Evolutionary conservation across 2,329 filamentous ascomycete genomes (phyloP).

Genomic region (Pestalotiopsis sp.): DNA sequence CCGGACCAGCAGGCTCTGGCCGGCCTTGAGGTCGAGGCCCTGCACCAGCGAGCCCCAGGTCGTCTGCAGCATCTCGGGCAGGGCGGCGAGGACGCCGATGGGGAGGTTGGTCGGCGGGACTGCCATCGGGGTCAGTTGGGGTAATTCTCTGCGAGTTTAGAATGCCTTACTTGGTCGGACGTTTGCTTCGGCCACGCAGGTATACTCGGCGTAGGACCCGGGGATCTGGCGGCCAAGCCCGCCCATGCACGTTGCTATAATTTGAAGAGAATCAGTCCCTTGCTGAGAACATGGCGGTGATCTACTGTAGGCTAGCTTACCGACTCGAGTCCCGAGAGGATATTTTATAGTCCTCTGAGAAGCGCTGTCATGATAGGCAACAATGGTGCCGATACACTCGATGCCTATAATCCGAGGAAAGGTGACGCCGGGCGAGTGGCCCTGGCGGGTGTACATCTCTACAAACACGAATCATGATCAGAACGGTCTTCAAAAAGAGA

Average conservation of each 20-base stretch:
- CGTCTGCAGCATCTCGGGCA: constrained; percentile 55
- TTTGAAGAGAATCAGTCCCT: background rate
- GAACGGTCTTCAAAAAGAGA: background rate
- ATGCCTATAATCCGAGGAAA: constrained; percentile 50
- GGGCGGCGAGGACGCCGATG: constrained; percentile 38
- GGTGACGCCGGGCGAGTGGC: constrained; percentile 38
- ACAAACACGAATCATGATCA: constrained; percentile 19
- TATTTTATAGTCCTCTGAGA: constrained; percentile 32
- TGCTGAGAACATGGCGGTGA: background rate
- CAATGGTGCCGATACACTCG: constrained; percentile 45
- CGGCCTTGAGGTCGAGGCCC: constrained; percentile 37
- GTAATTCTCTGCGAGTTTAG: background rate
- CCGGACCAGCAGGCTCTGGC: constrained; percentile 47
- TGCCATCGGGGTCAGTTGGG: too few relatives aligned
- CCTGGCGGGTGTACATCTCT: constrained; percentile 49
- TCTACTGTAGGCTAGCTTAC: background rate
- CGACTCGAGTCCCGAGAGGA: constrained; percentile 39
- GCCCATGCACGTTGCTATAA: constrained; percentile 46
- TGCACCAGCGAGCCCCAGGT: constrained; percentile 46
- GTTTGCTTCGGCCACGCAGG: constrained; percentile 42
- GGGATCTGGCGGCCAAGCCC: constrained; percentile 49
- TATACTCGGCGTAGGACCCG: constrained; percentile 53
- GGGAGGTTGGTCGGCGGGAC: constrained; percentile 32
- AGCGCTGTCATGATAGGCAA: constrained; percentile 30
- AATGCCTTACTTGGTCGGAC: constrained; percentile 28